phyloP scores from a whole-genome alignment of 306 rosid species.

The Pachyrhizus erosus region DNA sequence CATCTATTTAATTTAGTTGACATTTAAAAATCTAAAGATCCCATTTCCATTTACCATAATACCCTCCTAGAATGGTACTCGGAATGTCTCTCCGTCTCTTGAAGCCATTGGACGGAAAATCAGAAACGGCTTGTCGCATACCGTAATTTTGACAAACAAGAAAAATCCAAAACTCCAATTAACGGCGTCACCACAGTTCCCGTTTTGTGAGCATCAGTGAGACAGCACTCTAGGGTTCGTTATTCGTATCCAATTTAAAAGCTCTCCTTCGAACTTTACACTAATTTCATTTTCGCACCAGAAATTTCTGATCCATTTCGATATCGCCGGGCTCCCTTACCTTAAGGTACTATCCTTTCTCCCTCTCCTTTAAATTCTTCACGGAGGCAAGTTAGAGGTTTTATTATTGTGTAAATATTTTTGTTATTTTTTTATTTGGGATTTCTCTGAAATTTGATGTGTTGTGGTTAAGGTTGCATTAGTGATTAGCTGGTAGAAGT shows the following conservation, averaged over 20 bases:
- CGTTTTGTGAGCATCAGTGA: constrained; percentile 4
- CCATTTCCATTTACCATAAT: background rate
- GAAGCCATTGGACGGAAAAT: background rate
- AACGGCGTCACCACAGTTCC: constrained; percentile 2
- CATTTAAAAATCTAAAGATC: background rate
- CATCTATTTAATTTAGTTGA: background rate
- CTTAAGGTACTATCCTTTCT: constrained; percentile 46
- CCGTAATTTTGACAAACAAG: constrained; percentile 5
- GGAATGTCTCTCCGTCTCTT: background rate
- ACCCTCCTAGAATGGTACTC: background rate
- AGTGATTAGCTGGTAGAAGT: constrained; percentile 36
- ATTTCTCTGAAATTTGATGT: constrained; percentile 19
- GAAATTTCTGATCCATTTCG: background rate
- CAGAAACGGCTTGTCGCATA: constrained; percentile 1
- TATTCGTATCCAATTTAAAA: background rate
- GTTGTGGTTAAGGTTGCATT: constrained; percentile 27
- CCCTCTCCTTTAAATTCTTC: background rate
- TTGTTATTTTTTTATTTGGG: background rate
- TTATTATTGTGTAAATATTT: background rate
- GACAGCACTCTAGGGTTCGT: constrained; percentile 45
- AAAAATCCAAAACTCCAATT: constrained; percentile 1
- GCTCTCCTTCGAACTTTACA: background rate
- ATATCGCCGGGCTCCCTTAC: background rate
- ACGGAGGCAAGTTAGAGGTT: background rate
- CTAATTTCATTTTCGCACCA: background rate